These are phyloP conservation scores for Russula lepida DNA, from an alignment of 768 basidiomycete genomes.

Conservation along the genomic window DNA sequence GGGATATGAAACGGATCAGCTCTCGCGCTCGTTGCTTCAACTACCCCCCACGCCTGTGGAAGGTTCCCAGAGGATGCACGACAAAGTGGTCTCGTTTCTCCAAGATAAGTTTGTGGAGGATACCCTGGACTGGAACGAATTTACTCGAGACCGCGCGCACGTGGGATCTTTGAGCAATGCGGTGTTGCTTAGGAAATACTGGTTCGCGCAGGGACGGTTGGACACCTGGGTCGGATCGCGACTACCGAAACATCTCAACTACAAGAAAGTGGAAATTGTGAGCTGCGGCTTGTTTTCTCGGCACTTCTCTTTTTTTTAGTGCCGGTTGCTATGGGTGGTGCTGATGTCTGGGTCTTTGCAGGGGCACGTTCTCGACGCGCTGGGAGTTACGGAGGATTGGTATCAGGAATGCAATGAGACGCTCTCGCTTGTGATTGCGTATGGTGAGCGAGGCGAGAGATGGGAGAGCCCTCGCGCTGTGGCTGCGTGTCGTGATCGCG, in stretches of 20 bases:
- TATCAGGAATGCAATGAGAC: conserved; percentile 16
- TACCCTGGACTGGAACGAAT: conserved; percentile 4
- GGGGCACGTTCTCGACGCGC: conserved; percentile 7
- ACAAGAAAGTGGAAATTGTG: conserved; percentile 9
- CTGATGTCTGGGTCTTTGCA: not conserved
- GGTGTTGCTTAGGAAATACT: conserved; percentile 8
- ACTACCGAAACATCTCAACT: not conserved
- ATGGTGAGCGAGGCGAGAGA: conserved; percentile 8
- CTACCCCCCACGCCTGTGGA: not conserved
- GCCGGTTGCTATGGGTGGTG: not conserved
- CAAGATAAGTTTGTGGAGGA: conserved; percentile 3
- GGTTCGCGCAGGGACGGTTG: conserved; percentile 10
- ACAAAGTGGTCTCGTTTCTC: conserved; percentile 6
- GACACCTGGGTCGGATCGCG: conserved; percentile 7
- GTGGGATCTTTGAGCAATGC: conserved; percentile 6
- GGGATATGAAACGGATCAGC: conserved; percentile 11
- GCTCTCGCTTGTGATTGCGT: conserved; percentile 9
- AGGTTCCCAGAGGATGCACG: not conserved
- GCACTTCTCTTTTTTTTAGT: not conserved
- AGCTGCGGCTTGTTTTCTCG: not conserved
- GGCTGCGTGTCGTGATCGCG: conserved; percentile 9
- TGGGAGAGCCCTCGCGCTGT: conserved; percentile 9
- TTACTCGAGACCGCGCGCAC: conserved; percentile 1
- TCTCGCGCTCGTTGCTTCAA: not conserved
- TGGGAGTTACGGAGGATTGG: conserved; percentile 14